These are phyloP conservation scores for Circinella minor DNA, from an alignment of 371 early-diverging fungal species.

Conservation along the genomic window DNA sequence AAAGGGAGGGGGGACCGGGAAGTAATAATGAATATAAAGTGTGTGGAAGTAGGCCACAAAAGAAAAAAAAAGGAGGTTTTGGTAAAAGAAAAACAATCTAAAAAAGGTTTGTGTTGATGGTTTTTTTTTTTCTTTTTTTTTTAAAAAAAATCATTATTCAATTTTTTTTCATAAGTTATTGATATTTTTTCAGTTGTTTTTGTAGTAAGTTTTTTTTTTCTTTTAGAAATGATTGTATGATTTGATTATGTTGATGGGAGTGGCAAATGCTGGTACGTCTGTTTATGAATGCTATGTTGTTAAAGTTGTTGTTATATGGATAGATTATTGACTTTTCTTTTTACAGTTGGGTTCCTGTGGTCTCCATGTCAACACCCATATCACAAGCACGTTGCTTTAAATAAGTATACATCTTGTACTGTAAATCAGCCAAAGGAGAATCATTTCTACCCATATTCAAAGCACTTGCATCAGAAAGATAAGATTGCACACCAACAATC, in stretches of 20 bases:
- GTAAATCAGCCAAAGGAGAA: conserved; percentile 45
- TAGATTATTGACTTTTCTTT: not conserved
- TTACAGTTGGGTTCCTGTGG: not conserved
- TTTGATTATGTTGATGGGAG: not conserved
- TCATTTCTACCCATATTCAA: conserved; percentile 20
- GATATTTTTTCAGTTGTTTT: not conserved
- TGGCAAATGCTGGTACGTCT: too few species aligned
- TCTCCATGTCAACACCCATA: conserved; percentile 36
- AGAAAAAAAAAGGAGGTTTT: too few species aligned
- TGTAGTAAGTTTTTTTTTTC: not conserved
- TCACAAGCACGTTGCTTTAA: conserved; percentile 47
- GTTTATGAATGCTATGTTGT: too few species aligned
- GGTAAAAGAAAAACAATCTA: too few species aligned
- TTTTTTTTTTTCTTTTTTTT: too few species aligned
- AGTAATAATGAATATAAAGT: not conserved
- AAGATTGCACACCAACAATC: conserved; percentile 51
- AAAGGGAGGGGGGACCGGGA: not conserved
- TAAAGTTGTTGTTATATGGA: not conserved
- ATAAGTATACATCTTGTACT: conserved; percentile 55
- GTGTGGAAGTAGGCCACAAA: not conserved
- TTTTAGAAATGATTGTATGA: not conserved
- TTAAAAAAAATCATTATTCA: not conserved
- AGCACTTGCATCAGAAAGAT: conserved; percentile 31
- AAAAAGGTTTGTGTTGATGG: too few species aligned
- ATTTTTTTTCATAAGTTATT: not conserved